Conservation (phyloP, 2,329 filamentous ascomycete species). For the Phialophora macrospora region DNA sequence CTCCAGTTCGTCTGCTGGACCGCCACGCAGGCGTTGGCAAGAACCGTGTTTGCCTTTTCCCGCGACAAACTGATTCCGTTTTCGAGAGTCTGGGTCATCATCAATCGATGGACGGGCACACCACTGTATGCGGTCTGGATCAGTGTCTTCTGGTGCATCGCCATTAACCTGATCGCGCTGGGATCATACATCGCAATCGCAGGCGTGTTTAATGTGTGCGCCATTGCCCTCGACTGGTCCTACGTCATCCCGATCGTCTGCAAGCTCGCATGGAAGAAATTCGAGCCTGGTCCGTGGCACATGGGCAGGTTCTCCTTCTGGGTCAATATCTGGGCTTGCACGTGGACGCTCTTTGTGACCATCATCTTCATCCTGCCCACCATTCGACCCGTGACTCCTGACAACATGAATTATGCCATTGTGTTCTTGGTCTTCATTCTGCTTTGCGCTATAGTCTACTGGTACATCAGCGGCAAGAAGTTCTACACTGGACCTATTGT, state of each 20-base stretch:
- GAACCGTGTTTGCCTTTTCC: constrained; percentile 62
- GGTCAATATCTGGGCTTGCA: constrained; percentile 57
- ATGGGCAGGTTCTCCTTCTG: constrained; percentile 51
- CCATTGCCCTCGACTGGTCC: constrained; percentile 54
- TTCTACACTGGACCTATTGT: constrained; percentile 57
- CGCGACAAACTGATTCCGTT: constrained; percentile 58
- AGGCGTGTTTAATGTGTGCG: constrained; percentile 53
- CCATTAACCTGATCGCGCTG: constrained; percentile 64
- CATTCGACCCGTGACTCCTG: constrained; percentile 51
- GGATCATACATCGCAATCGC: constrained; percentile 57
- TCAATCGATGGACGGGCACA: constrained; percentile 56
- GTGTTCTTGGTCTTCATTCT: constrained; percentile 57
- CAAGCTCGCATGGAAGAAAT: constrained; percentile 57
- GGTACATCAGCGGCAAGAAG: constrained; percentile 52
- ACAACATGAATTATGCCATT: constrained; percentile 62
- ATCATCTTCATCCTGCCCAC: constrained; percentile 62
- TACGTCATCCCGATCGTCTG: constrained; percentile 63
- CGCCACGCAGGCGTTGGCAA: constrained; percentile 59
- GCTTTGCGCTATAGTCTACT: constrained; percentile 52
- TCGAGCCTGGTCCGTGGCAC: constrained; percentile 59
- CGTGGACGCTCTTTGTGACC: constrained; percentile 60
- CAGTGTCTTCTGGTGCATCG: constrained; percentile 59
- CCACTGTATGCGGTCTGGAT: constrained; percentile 63
- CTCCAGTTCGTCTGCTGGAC: constrained; percentile 65
- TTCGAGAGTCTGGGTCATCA: constrained; percentile 56